Base-by-base conservation (phyloP, 306 rosid genomes). In the Bauhinia variegata region DNA sequence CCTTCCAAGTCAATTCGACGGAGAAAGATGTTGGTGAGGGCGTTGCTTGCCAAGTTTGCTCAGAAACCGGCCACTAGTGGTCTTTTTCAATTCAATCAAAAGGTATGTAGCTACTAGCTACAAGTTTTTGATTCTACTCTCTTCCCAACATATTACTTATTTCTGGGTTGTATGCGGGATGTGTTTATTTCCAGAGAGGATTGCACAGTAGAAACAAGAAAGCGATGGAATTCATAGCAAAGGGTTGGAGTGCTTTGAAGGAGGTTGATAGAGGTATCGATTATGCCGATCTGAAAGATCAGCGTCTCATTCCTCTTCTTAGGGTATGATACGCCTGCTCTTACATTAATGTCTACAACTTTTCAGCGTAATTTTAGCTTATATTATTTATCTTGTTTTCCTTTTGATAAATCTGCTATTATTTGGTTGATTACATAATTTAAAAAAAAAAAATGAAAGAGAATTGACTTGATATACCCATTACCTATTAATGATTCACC, bases 231-330 rank as follows among this genome's bases (percentile, higher is more conserved):
- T 71, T 84, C 19, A 83, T 89, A 70, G 97, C 96, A 17, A 89
- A 86, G 82, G 97, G 97, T 5, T 89, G 89, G 93, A 86, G 68
- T 74, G 96, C 96, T 60, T 56, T 93, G 70, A 69, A 87, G 84
- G 98, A 93, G 77, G 97, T 93, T 63, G 96, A 93, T 54, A 80
- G 98, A 76, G 98, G 89, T 32, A 84, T 86, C 16, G 98, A 89
- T 74, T 88, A 86, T 54, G 79, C 86, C 36, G 97, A 89, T 75
- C 91, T 67, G 60, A 85, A 93, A 18, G 95, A 93, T 73, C 71
- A 60, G 16, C 95, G 97, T 53, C 91, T 89, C 69, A 83, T 93
- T 63, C 97, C 97, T 73, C 88, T 79, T 17, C 92, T 89, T 17
- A 82, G 86, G 78, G 96, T 92, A 56, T 19, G 51, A 5, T 11